Evolutionary conservation across 2,329 filamentous ascomycete genomes (phyloP), one percentile per base, ranked within the genome.

Genomic region (Aspergillus awamori): DNA sequence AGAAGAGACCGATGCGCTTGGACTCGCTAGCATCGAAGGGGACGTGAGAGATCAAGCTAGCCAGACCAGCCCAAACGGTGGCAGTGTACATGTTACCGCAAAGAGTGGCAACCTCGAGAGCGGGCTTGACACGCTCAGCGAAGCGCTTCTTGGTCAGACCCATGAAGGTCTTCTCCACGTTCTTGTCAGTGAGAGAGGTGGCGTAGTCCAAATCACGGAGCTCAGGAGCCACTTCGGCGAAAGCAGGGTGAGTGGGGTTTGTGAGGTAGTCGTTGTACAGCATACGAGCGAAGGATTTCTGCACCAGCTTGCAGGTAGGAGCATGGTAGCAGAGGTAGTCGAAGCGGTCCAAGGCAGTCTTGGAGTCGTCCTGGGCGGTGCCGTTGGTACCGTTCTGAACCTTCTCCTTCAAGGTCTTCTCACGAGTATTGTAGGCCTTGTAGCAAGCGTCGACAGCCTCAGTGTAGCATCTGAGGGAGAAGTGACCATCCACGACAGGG

Each of bases 131-230:
- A 71, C 91, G 89, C 79, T 93, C 89, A 74, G 87, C 85, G 80
- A 91, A 94, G 70, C 86, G 86, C 85, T 93, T 93, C 87, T 95
- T 94, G 77, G 89, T 89, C 69, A 94, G 83, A 60, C 76, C 83
- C 89, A 95, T 91, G 78, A 95, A 95, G 64, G 89, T 89, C 87
- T 94, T 95, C 84, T 95, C 91, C 41, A 95, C 85, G 57, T 83
- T 85, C 84, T 92, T 93, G 83, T 95, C 91, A 64, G 86, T 87
- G 70, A 95, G 79, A 3, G 91, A 94, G 79, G 89, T 87, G 73
- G 89, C 82, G 79, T 94, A 94, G 74, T 91, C 88, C 79, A 95
- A 84, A 71, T 92, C 89, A 65, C 88, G 87, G 63, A 94, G 80
- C 78, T 93, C 91, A 45, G 88, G 84, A 57, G 91, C 85, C 39